Conservation (phyloP, 2,329 filamentous ascomycete species). For the Aschersonia sp. region DNA sequence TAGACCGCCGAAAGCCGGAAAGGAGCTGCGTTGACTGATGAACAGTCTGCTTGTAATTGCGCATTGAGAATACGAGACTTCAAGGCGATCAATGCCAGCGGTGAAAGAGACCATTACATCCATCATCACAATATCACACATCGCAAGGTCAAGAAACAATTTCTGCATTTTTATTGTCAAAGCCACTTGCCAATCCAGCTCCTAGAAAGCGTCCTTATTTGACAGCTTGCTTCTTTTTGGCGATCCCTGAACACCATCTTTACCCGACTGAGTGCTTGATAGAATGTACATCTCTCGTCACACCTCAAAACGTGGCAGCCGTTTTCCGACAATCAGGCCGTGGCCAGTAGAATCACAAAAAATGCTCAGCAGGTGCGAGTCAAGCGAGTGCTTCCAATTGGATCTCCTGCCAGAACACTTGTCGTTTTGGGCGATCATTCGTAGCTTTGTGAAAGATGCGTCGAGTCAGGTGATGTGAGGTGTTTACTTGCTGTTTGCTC, state of each 20-base stretch:
- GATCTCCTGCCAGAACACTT: too few species aligned
- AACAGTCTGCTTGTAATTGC: too few species aligned
- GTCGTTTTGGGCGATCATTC: constrained; percentile 8
- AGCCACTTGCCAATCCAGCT: constrained; percentile 9
- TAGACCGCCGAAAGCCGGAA: too few species aligned
- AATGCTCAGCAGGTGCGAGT: too few species aligned
- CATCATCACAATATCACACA: neutral
- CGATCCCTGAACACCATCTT: constrained; percentile 14
- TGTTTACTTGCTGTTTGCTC: constrained; percentile 48
- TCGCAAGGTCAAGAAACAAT: constrained; percentile 4
- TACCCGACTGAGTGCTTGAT: constrained; percentile 19
- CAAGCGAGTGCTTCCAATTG: too few species aligned
- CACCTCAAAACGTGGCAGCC: constrained; percentile 9
- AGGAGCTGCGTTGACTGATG: too few species aligned
- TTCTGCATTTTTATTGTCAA: constrained; percentile 13
- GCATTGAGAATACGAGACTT: too few species aligned
- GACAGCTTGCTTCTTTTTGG: constrained; percentile 13
- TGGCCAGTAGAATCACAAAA: neutral
- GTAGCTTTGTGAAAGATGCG: constrained; percentile 26
- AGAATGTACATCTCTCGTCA: constrained; percentile 16
- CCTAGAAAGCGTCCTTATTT: constrained; percentile 11
- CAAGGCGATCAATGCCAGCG: too few species aligned
- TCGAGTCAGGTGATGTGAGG: constrained; percentile 38
- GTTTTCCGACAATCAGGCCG: constrained; percentile 4
- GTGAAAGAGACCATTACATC: neutral